Percentiles rank a stretch among this genome's conserved stretches.
Conservation (phyloP, 2,329 filamentous ascomycete genomes). For the Leptographium lundbergii region DNA sequence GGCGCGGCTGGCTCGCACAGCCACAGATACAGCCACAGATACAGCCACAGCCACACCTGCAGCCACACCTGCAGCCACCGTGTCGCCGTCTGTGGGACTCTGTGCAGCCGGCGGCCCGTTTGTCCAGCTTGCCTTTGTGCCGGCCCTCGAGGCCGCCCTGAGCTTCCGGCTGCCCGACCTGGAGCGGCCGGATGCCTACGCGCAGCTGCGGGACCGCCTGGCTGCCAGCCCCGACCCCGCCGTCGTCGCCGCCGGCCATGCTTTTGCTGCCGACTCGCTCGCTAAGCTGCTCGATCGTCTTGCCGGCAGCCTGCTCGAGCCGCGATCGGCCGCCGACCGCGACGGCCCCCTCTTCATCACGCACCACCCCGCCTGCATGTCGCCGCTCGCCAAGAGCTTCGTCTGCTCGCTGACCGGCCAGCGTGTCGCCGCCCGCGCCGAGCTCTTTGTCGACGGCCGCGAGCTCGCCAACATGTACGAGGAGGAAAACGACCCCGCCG, state of each 20-base stretch:
- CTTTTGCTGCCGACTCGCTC: slow-evolving; percentile 35
- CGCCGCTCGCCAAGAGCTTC: slow-evolving; percentile 83
- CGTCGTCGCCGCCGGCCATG: slow-evolving; percentile 27
- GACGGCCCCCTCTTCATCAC: slow-evolving; percentile 68
- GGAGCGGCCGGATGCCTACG: slow-evolving; percentile 37
- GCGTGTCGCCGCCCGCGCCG: slow-evolving; percentile 65
- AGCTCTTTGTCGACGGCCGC: slow-evolving; percentile 67
- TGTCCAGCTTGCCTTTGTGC: slow-evolving; percentile 66
- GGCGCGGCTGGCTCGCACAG: slow-evolving; percentile 25
- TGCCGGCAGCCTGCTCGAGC: slow-evolving; percentile 64
- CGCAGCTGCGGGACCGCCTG: slow-evolving; percentile 36
- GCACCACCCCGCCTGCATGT: slow-evolving; percentile 81
- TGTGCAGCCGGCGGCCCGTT: slow-evolving; percentile 31
- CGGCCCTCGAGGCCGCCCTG: slow-evolving; percentile 58
- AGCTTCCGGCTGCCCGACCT: slow-evolving; percentile 54
- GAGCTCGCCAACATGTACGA: slow-evolving; percentile 97
- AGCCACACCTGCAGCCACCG: not conserved
- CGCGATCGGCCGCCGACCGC: slow-evolving; percentile 40
- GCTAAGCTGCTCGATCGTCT: slow-evolving; percentile 68
- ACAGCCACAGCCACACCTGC: too few species aligned
- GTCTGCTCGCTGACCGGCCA: slow-evolving; percentile 55
- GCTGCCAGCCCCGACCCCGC: slow-evolving; percentile 30
- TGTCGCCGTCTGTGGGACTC: not conserved
- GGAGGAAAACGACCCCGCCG: slow-evolving; percentile 87
- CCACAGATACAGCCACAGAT: not conserved